These are phyloP conservation scores for Lactarius akahatsu DNA, from an alignment of 768 basidiomycete genomes.

Conservation along the genomic window DNA sequence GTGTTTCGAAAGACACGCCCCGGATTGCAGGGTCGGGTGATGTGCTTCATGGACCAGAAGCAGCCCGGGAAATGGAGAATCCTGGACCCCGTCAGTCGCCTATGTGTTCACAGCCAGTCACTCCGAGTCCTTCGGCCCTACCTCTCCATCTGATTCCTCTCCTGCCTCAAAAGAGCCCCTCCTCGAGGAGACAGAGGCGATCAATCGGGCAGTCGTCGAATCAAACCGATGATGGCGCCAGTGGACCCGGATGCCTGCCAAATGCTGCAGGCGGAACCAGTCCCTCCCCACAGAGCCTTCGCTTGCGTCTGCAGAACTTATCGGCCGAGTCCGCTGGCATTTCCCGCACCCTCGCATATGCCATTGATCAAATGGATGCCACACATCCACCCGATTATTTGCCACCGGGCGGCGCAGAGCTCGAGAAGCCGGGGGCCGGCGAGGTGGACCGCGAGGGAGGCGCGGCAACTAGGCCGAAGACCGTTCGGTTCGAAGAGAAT, in stretches of 20 bases:
- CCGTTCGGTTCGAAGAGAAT: background rate
- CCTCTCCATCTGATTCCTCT: constrained; percentile 15
- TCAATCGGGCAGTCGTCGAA: background rate
- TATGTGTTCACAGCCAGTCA: background rate
- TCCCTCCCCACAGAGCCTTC: background rate
- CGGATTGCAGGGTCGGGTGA: background rate
- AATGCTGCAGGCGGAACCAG: background rate
- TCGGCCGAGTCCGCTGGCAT: background rate
- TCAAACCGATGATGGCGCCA: background rate
- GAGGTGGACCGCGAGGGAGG: background rate
- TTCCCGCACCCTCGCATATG: constrained; percentile 17
- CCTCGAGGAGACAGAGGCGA: background rate
- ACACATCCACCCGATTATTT: constrained; percentile 31
- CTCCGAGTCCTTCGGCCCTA: background rate
- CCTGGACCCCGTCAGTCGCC: background rate
- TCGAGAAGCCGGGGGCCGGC: background rate
- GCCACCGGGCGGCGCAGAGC: background rate
- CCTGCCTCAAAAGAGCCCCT: background rate
- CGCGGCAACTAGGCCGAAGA: background rate
- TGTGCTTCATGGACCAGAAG: background rate
- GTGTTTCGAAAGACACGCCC: background rate
- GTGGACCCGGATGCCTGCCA: background rate
- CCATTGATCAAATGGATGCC: constrained; percentile 41
- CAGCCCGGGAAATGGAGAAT: constrained; percentile 5
- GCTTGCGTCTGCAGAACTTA: background rate